Evolutionary conservation across 495 filamentous ascomycete genomes (phyloP), one percentile per base, ranked within the genome.

Genomic region (Neurospora sp.): DNA sequence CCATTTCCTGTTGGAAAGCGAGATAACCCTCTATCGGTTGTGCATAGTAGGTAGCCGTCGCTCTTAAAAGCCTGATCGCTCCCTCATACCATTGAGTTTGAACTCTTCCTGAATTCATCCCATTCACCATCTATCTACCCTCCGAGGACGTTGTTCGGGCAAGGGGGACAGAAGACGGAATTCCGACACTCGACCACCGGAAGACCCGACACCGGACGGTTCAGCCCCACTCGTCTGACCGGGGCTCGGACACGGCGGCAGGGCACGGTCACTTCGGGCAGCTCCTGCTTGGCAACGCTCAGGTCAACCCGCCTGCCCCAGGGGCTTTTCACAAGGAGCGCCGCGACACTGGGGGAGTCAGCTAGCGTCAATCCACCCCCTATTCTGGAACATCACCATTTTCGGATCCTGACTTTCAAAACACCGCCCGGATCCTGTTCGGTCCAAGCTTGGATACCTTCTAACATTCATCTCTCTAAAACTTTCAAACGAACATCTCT

Each of bases 341-440:
- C 46, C 46, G 20, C 54, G 6, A 62, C 27, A 62, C 54, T 62
- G 54, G 54, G 54, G 48, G 27, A 66, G 54, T 35, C 54, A 66
- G 54, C 54, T 66, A 66, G 54, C 54, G 27, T 35, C 23, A 66
- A 66, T 23, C 48, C 23, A 16, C 48, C 23, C 54, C 54, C 27
- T 66, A 66, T 66, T 66, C 54, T 66, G 54, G 54, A 66, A 66
- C 54, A 66, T 66, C 54, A 66, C 54, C 54, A 66, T 66, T 35
- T 66, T 66, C 54, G 54, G 54, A 16, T 35, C 27, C 27, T 66
- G 54, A 66, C 31, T 66, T 66, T 16, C 54, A 66, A 66, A 66
- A 35, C 27, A 66, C 54, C 14, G 54, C 54, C 54, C 54, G 23
- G 54, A 62, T 35, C 12, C 54, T 62, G 54, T 9, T 54, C 10